A percentile compares a stretch with the other conserved stretches of the same genome.
These are phyloP conservation scores for Mycena capillaripes DNA, from an alignment of 768 basidiomycete genomes.

Conservation along the genomic window DNA sequence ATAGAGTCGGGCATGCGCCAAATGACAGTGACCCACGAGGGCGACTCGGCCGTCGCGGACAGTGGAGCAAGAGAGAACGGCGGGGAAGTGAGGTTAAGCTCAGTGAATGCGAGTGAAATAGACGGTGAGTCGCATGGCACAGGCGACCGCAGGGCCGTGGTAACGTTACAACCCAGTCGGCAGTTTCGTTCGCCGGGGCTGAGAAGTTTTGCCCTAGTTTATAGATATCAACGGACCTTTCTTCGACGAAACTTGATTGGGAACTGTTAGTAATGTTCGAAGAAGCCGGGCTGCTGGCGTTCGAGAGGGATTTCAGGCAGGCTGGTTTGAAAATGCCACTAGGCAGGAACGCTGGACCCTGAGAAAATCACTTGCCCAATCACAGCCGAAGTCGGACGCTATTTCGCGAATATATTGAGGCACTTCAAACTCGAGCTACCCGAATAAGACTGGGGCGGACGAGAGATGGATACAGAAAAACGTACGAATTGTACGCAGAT, in stretches of 20 bases:
- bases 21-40: constrained; percentile 57
- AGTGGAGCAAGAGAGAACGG: constrained; percentile 44
- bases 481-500: constrained; percentile 63
- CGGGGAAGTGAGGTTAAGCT: constrained; percentile 57
- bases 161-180: constrained; percentile 71
- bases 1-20: constrained; percentile 62
- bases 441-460: not conserved
- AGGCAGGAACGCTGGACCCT: constrained; percentile 73
- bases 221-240: constrained; percentile 67
- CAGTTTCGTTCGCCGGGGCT: constrained; percentile 58
- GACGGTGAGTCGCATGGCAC: constrained; percentile 48
- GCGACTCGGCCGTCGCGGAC: constrained; percentile 40
- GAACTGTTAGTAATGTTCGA: no score
- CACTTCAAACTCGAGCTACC: constrained; percentile 60
- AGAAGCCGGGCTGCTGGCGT: constrained; percentile 51
- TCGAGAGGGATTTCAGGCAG: constrained; percentile 61
- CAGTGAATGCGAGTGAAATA: constrained; percentile 60
- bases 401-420: constrained; percentile 66
- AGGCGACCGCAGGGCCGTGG: constrained; percentile 62
- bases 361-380: constrained; percentile 58
- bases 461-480: not conserved
- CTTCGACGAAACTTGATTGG: no score
- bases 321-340: constrained; percentile 69
- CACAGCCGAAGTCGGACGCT: constrained; percentile 72
- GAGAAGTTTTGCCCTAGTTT: constrained; percentile 65